Evolutionary conservation across 2,329 filamentous ascomycete species (phyloP).

Genomic region (Phoma sp.): DNA sequence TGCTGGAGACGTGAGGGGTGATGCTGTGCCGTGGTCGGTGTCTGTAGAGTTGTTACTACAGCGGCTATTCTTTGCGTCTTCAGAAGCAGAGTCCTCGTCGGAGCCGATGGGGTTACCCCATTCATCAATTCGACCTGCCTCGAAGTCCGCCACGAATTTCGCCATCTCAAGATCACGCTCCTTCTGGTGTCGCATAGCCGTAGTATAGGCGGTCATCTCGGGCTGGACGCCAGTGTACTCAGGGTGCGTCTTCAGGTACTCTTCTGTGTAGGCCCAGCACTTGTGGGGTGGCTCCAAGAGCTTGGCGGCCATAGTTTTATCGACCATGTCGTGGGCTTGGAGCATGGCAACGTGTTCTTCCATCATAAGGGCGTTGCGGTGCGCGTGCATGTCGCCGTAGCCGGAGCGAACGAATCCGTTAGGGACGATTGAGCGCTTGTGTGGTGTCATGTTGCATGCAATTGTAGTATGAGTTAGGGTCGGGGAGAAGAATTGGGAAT

Average conservation of each 20-base stretch:
- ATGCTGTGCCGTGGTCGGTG: no score
- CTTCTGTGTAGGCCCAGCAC: slow-evolving; percentile 17
- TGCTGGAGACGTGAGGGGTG: no score
- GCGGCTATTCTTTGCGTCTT: no score
- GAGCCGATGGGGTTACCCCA: slow-evolving; percentile 11
- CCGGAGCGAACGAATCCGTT: slow-evolving; percentile 13
- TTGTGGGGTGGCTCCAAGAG: slow-evolving; percentile 18
- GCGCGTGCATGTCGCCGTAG: slow-evolving; percentile 27
- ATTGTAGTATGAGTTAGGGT: no score
- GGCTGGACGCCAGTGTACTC: slow-evolving; percentile 10
- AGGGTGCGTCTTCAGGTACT: slow-evolving; percentile 20
- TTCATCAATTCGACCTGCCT: slow-evolving; percentile 28
- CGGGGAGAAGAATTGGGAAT: no score
- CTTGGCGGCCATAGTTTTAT: slow-evolving; percentile 17
- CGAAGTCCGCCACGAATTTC: slow-evolving; percentile 23
- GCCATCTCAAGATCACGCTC: slow-evolving; percentile 18
- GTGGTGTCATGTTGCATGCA: background rate
- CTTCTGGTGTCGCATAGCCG: slow-evolving; percentile 18
- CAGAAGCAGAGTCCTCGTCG: background rate
- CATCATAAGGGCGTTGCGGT: slow-evolving; percentile 22
- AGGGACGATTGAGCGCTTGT: background rate
- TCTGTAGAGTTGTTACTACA: no score
- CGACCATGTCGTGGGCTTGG: slow-evolving; percentile 12
- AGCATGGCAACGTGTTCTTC: slow-evolving; percentile 16
- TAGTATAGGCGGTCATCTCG: slow-evolving; percentile 9